phyloP scores from a whole-genome alignment of 1,284 basidiomycete species.

The Entoloma clypeatum region DNA sequence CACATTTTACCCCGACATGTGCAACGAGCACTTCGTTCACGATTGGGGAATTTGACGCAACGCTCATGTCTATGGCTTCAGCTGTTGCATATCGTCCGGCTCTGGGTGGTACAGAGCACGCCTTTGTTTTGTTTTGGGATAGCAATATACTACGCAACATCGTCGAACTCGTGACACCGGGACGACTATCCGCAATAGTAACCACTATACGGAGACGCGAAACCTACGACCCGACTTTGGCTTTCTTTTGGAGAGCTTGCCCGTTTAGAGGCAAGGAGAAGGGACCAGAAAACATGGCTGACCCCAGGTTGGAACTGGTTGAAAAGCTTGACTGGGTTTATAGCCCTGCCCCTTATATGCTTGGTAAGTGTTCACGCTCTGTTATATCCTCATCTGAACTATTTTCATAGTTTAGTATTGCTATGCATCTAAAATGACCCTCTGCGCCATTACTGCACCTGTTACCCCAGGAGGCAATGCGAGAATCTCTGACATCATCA shows the following conservation, averaged over 20 bases:
- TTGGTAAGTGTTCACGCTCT: too few relatives aligned
- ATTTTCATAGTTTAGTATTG: too few relatives aligned
- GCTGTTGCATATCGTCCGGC: too few relatives aligned
- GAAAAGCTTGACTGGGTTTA: constrained; percentile 19
- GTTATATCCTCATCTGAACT: too few relatives aligned
- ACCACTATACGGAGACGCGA: constrained; percentile 12
- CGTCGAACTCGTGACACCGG: constrained; percentile 16
- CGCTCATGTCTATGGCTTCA: too few relatives aligned
- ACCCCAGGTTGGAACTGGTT: constrained; percentile 15
- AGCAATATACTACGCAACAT: constrained; percentile 16
- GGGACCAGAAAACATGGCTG: constrained; percentile 2
- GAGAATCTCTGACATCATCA: constrained; percentile 11
- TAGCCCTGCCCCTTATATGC: too few relatives aligned
- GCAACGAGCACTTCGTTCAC: too few relatives aligned
- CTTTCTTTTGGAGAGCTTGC: constrained; percentile 15
- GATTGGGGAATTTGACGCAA: too few relatives aligned
- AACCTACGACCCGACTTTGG: too few relatives aligned
- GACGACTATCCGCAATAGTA: constrained; percentile 14
- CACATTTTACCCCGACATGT: too few relatives aligned
- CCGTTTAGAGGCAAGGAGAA: constrained; percentile 23
- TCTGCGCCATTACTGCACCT: constrained; percentile 18
- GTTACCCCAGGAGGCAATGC: constrained; percentile 10
- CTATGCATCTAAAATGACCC: constrained; percentile 10
- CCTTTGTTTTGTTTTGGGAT: constrained; percentile 18
- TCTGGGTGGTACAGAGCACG: constrained; percentile 14